These are phyloP conservation scores for Austroboletus festivus DNA, from an alignment of 768 basidiomycete species.

Conservation along the genomic window DNA sequence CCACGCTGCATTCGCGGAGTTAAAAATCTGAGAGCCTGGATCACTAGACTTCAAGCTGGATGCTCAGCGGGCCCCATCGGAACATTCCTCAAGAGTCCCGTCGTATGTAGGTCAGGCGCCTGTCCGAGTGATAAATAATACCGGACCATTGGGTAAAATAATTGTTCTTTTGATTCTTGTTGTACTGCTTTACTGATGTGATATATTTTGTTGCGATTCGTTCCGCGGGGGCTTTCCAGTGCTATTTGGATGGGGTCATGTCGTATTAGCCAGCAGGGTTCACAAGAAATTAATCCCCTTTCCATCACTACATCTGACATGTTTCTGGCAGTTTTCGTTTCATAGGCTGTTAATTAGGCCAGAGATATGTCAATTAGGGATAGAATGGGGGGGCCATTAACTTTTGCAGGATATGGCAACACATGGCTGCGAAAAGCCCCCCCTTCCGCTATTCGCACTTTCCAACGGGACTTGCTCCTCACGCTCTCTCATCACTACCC, in stretches of 20 bases:
- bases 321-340: slow-evolving; percentile 27
- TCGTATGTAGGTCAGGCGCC: slow-evolving; percentile 5
- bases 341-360: slow-evolving; percentile 31
- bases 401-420: slow-evolving; percentile 22
- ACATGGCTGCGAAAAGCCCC: slow-evolving; percentile 20
- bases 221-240: slow-evolving; percentile 5
- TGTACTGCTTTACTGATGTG: slow-evolving; percentile 27
- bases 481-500: slow-evolving; percentile 24
- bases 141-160: slow-evolving; percentile 19
- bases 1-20: slow-evolving; percentile 34
- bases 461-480: slow-evolving; percentile 29
- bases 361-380: slow-evolving; percentile 28
- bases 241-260: too few relatives aligned
- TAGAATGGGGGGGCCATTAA: slow-evolving; percentile 3
- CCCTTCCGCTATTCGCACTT: slow-evolving; percentile 16
- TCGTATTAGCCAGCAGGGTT: neutral
- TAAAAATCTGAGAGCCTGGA: slow-evolving; percentile 10
- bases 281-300: slow-evolving; percentile 16
- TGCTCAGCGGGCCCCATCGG: too few relatives aligned
- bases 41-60: neutral
- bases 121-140: slow-evolving; percentile 26
- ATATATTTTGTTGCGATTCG: slow-evolving; percentile 17
- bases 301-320: slow-evolving; percentile 18
- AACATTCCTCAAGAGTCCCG: slow-evolving; percentile 10
- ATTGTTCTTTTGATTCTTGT: neutral